phyloP scores from a whole-genome alignment of 306 rosid species.

The Leucaena leucocephala region DNA sequence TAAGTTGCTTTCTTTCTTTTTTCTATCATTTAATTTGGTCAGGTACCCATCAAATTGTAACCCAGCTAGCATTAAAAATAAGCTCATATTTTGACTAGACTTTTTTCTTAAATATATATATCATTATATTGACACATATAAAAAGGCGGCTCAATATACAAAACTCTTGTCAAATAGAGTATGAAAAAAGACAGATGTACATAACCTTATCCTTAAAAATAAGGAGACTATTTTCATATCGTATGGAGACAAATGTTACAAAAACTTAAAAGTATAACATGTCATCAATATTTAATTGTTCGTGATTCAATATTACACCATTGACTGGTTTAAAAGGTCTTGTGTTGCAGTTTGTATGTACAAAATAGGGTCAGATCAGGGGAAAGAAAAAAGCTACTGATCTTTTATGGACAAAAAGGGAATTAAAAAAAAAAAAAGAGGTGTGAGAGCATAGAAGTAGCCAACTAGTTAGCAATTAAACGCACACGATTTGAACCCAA shows the following conservation, averaged over 20 bases:
- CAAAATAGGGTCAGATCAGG: background rate
- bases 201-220: no score
- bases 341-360: background rate
- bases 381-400: background rate
- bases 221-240: no score
- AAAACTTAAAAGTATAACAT: background rate
- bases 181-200: no score
- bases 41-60: background rate
- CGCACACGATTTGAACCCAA: no score
- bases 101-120: background rate
- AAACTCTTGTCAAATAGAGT: no score
- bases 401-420: constrained; percentile 8
- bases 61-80: background rate
- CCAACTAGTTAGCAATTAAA: background rate
- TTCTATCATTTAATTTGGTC: background rate
- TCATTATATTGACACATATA: background rate
- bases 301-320: background rate
- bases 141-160: no score
- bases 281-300: background rate
- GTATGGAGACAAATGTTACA: no score
- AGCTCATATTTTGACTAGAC: background rate
- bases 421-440: no score
- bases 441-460: background rate
- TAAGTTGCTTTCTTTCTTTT: constrained; percentile 3
- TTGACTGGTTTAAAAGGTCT: background rate